Evolutionary conservation across 164 flowering plant species (phyloP).

Genomic region (Tinospora cordifolia): DNA sequence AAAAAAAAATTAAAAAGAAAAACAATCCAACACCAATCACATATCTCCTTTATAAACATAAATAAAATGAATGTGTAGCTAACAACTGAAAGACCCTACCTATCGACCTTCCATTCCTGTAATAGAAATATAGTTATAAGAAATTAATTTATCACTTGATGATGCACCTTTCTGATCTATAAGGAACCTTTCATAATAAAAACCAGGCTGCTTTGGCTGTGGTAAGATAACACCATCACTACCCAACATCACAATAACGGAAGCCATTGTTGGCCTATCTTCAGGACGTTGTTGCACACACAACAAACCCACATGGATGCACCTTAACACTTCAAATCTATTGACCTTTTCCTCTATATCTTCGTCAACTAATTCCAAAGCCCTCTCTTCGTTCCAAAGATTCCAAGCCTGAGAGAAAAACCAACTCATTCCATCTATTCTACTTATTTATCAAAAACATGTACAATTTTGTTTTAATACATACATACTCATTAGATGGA

Average conservation of each 20-base stretch:
- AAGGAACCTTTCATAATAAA: conserved; percentile 11
- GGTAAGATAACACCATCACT: conserved; percentile 15
- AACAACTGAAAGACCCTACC: no score
- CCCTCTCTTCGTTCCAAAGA: conserved; percentile 18
- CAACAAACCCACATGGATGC: conserved; percentile 20
- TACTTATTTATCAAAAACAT: no score
- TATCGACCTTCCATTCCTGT: background rate
- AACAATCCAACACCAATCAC: no score
- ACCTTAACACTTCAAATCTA: conserved; percentile 8
- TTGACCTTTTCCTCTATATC: background rate
- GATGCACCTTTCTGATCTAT: background rate
- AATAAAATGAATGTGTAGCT: no score
- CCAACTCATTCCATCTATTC: background rate
- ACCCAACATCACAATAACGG: conserved; percentile 26
- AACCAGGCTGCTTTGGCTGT: conserved; percentile 23
- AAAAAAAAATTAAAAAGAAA: no score
- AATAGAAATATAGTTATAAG: conserved; percentile 2
- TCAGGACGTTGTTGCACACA: conserved; percentile 19
- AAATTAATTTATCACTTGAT: background rate
- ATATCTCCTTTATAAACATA: no score
- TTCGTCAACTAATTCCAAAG: conserved; percentile 17
- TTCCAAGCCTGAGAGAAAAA: conserved; percentile 24
- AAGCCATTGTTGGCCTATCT: conserved; percentile 28
- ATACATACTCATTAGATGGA: no score
- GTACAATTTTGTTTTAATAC: no score